Base-by-base conservation (phyloP, 345 rosid species). In the Trapa bicornis region DNA sequence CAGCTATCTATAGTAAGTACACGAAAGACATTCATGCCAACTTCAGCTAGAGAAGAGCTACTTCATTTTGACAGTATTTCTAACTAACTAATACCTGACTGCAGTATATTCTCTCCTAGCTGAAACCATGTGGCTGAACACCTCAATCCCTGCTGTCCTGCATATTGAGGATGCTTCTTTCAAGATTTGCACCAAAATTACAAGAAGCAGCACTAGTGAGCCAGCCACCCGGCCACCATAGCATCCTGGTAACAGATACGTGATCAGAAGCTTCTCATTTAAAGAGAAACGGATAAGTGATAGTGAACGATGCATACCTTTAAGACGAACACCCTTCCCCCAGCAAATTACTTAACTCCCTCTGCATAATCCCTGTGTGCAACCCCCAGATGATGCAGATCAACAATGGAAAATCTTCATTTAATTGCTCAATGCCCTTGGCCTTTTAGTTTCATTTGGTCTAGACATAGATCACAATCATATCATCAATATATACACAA, bases 361-460 rank as follows among this genome's bases (percentile, higher is more conserved):
- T 22, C 29, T 22, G 29, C 29, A 22, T 22, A 22, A 22, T 22
- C 29, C 29, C 29, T 22, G 37, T 33, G 63, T 37, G 15, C 33
- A 3, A 0, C 9, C 3, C 63, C 10, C 63, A 58, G 63, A 35
- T 0, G 37, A 29, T 58, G 63, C 63, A 58, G 63, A 37, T 22
- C 29, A 22, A 22, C 29, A 22, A 22, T 22, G 29, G 29, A 22
- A 22, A 22, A 22, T 22, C 29, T 22, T 93, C 97, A 73, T 71
- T 85, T 78, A 93, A 79, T 89, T 92, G 86, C 97, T 93, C 81
- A 93, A 79, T 38, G 93, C 64, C 67, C 78, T 76, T 37, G 98
- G 96, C 75, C 67, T 87, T 83, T 85, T 88, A 37, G 85, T 75
- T 74, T 93, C 98, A 72, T 86, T 87, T 57, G 97, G 97, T 68